phyloP scores from a whole-genome alignment of 192 early-diverging fungal species.

The Chytriomyces hyalinus region DNA sequence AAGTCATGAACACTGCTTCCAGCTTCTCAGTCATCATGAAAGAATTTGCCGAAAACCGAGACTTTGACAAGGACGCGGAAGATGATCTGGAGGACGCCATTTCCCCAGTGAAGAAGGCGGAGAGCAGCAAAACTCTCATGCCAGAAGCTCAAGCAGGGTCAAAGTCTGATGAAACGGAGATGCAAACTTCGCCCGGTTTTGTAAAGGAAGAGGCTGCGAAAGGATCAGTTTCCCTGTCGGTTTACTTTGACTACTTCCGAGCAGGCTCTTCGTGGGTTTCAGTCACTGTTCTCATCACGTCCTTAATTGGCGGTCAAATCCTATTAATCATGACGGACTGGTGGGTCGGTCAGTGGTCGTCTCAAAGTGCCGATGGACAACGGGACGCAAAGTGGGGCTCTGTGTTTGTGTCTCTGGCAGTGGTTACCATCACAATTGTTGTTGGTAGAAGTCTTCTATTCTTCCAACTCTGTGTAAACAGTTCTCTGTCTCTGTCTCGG shows the following conservation, averaged over 20 bases:
- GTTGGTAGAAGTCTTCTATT: conserved; percentile 58
- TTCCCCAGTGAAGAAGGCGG: conserved; percentile 12
- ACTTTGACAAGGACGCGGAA: conserved; percentile 25
- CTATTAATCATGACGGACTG: conserved; percentile 53
- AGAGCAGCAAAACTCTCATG: neutral
- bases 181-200: neutral
- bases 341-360: conserved; percentile 66
- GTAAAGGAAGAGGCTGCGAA: conserved; percentile 16
- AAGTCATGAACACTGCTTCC: conserved; percentile 25
- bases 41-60: conserved; percentile 36
- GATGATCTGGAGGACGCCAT: conserved; percentile 29
- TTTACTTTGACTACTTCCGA: conserved; percentile 50
- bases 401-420: conserved; percentile 49
- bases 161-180: neutral
- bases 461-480: conserved; percentile 54
- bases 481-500: conserved; percentile 41
- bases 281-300: conserved; percentile 33
- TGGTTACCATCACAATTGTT: conserved; percentile 54
- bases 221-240: conserved; percentile 41
- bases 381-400: conserved; percentile 40
- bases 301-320: conserved; percentile 47
- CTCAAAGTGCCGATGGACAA: conserved; percentile 44
- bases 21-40: conserved; percentile 38
- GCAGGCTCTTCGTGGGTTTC: conserved; percentile 36
- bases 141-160: neutral